These are phyloP conservation scores for Arctium minus DNA, from an alignment of 129 eudicot genomes.

Conservation along the genomic window DNA sequence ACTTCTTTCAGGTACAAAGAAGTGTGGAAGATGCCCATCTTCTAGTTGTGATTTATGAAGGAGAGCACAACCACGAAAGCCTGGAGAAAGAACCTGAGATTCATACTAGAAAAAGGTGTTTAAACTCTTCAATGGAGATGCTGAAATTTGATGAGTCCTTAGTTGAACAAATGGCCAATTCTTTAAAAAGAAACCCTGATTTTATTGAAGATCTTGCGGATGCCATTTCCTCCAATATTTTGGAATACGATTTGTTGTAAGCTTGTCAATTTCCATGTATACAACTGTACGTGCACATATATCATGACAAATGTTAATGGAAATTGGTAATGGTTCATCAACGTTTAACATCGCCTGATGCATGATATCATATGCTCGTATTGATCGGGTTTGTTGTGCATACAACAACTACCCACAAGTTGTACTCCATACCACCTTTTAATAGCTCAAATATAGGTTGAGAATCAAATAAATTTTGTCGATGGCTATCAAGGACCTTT, in stretches of 20 bases:
- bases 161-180: conserved; percentile 21
- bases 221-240: conserved; percentile 10
- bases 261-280: background rate
- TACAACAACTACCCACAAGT: background rate
- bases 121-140: background rate
- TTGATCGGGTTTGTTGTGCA: background rate
- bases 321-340: background rate
- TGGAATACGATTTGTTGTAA: conserved; percentile 1
- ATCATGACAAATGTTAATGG: background rate
- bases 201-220: conserved; percentile 19
- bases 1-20: background rate
- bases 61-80: background rate
- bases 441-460: too few species aligned
- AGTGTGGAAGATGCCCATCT: background rate
- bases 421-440: too few species aligned
- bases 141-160: conserved; percentile 8
- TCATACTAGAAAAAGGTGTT: background rate
- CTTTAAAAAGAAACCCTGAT: conserved; percentile 13
- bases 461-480: too few species aligned
- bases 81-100: background rate
- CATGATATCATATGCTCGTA: background rate
- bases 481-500: too few species aligned
- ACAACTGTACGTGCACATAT: background rate
- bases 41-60: background rate
- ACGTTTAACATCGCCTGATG: background rate